Base-by-base conservation (phyloP, 805 yeast genomes). In the Hanseniaspora meyeri region DNA sequence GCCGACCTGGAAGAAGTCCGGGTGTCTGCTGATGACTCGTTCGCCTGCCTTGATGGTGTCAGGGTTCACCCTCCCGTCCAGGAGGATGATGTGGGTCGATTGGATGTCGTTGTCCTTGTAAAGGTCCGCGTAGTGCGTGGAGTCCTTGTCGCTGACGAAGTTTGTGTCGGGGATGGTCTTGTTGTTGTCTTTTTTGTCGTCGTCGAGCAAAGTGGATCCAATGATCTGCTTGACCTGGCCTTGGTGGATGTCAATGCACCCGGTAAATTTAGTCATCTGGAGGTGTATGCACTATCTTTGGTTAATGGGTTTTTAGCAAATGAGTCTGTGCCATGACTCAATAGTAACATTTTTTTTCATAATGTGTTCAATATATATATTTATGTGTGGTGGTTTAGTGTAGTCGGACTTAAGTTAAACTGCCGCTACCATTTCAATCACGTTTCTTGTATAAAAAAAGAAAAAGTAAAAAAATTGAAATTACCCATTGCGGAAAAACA, bases 151-250 rank as follows among this genome's bases (percentile, higher is more conserved):
- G 1, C 95, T 81, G 4, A 90, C 86, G 65, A 86, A 90, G 68
- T 93, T 93, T 6, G 93, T 86, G 0, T 64, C 59, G 14, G 73
- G 78, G 7, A 67, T 64, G n/a, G 68, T 68, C 59, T 79, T 83
- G 57, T 81, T 83, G 0, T 76, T 74, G 24, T 91, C 73, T 0
- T 96, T 85, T 9, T 68, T 64, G n/a, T 68, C 69, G 60, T 80
- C 83, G 58, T 82, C 83, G 0, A 77, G 74, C 20, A 93, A 73
- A 0, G 96, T 85, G 0, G 96, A 95, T 7, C 98, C 99, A 0
- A 93, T 97, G 55, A 93, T 93, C 68, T 93, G 98, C 65, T 93
- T 93, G 59, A 93, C 98, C 62, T 87, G 84, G 1, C 98, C 98
- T 8, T 85, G 78, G 68, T 93, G 99, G 58, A 93, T 82, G 66